These are phyloP conservation scores for Mycotypha africana DNA, from an alignment of 371 early-diverging fungal species.

Conservation along the genomic window DNA sequence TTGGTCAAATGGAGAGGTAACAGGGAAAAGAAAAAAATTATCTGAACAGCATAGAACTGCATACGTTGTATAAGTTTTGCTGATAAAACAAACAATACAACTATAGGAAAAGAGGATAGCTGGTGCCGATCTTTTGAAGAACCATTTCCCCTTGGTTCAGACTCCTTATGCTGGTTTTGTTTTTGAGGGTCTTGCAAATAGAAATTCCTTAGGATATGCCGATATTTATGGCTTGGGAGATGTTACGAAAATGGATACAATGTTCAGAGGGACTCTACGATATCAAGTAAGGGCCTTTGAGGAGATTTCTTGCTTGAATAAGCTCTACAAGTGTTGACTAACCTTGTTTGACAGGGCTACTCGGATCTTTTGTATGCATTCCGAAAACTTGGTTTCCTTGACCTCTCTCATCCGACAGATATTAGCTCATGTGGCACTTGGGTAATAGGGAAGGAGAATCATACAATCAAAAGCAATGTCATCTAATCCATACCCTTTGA, in stretches of 20 bases:
- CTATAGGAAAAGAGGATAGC: constrained; percentile 41
- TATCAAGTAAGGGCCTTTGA: constrained; percentile 66
- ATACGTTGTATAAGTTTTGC: too few species aligned
- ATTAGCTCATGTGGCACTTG: constrained; percentile 29
- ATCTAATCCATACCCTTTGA: too few species aligned
- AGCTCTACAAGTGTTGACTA: too few species aligned
- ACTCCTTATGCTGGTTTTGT: constrained; percentile 77
- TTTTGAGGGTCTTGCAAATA: constrained; percentile 83
- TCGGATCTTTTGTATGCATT: constrained; percentile 62
- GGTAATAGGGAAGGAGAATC: too few species aligned
- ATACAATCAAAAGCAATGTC: too few species aligned
- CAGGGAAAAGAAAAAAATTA: neutral
- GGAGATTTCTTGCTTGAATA: too few species aligned
- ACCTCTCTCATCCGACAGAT: constrained; percentile 24
- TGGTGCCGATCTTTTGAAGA: constrained; percentile 73
- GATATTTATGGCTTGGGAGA: constrained; percentile 62
- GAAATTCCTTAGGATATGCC: constrained; percentile 69
- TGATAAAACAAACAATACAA: too few species aligned
- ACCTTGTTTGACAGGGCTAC: constrained; percentile 42
- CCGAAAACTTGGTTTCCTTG: constrained; percentile 49
- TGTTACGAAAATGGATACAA: constrained; percentile 65
- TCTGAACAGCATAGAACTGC: neutral
- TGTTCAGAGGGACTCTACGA: constrained; percentile 85
- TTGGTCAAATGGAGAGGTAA: constrained; percentile 65
- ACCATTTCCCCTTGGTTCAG: constrained; percentile 54